A percentile compares a stretch with the other conserved stretches of the same genome.
Conservation (phyloP, 306 rosid species). For the Datisca glomerata region DNA sequence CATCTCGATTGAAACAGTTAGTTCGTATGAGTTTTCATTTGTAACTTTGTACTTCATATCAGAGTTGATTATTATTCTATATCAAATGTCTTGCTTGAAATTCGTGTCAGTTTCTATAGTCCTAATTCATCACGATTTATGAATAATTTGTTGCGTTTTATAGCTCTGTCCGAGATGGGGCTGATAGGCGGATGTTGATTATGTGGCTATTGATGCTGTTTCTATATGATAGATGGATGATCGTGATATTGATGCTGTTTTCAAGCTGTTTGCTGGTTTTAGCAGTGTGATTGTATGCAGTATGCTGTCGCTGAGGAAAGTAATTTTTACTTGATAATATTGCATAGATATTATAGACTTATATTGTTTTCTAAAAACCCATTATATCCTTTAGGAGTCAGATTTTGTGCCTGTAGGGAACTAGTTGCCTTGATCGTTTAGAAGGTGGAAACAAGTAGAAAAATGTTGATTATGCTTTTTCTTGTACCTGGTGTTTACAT, state of each 20-base stretch:
- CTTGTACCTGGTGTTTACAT: no score
- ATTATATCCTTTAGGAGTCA: conserved; percentile 22
- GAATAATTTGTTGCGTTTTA: conserved; percentile 71
- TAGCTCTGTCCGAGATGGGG: conserved; percentile 63
- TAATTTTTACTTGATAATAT: conserved; percentile 28
- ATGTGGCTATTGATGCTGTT: conserved; percentile 60
- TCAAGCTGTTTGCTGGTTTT: conserved; percentile 51
- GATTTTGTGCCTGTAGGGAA: conserved; percentile 15
- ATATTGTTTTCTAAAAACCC: conserved; percentile 24
- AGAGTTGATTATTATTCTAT: no score
- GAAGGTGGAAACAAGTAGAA: no score
- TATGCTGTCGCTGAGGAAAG: conserved; percentile 51
- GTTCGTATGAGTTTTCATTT: no score
- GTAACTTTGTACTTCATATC: no score
- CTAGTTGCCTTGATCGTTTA: conserved; percentile 12
- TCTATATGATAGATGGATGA: conserved; percentile 54
- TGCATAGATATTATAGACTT: conserved; percentile 47
- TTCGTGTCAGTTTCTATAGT: conserved; percentile 13
- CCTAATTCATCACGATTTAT: conserved; percentile 33
- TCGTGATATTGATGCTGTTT: conserved; percentile 59
- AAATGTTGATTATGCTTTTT: no score
- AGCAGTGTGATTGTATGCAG: conserved; percentile 44
- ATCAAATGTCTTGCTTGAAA: no score
- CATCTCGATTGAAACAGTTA: no score
- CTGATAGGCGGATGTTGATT: conserved; percentile 49